Conservation (phyloP, 768 basidiomycete species). For the Amanita subjunquillea region DNA sequence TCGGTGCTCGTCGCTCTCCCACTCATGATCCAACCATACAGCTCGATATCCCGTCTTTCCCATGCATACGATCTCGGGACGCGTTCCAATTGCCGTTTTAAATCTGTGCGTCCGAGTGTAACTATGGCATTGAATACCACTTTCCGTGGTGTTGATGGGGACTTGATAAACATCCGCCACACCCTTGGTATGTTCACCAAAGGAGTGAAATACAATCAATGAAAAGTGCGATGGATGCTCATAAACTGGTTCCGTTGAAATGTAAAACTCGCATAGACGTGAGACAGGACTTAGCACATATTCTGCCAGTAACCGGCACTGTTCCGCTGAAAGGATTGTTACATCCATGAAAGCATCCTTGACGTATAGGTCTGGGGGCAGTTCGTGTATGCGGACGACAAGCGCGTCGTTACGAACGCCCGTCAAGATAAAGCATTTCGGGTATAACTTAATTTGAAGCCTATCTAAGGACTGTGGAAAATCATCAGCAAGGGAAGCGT, state of each 20-base stretch:
- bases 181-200: conserved; percentile 7
- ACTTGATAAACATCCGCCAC: conserved; percentile 11
- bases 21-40: conserved; percentile 43
- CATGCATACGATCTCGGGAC: conserved; percentile 23
- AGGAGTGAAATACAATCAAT: conserved; percentile 7
- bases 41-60: conserved; percentile 35
- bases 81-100: conserved; percentile 14
- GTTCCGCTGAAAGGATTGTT: background rate
- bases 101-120: conserved; percentile 13
- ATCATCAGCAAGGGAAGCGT: background rate
- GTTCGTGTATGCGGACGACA: conserved; percentile 14
- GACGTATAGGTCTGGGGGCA: conserved; percentile 5
- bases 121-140: conserved; percentile 1
- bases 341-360: background rate
- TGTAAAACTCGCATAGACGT: conserved; percentile 9
- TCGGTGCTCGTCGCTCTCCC: conserved; percentile 36
- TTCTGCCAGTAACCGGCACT: conserved; percentile 13
- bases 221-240: background rate
- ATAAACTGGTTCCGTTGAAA: conserved; percentile 13
- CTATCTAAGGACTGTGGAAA: background rate
- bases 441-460: conserved; percentile 6
- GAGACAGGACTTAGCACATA: conserved; percentile 11
- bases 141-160: conserved; percentile 9
- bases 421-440: background rate
- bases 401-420: background rate